Percentiles rank a stretch among this genome's conserved stretches.
Conservation (phyloP, 345 rosid genomes). For the Brassica incana region DNA sequence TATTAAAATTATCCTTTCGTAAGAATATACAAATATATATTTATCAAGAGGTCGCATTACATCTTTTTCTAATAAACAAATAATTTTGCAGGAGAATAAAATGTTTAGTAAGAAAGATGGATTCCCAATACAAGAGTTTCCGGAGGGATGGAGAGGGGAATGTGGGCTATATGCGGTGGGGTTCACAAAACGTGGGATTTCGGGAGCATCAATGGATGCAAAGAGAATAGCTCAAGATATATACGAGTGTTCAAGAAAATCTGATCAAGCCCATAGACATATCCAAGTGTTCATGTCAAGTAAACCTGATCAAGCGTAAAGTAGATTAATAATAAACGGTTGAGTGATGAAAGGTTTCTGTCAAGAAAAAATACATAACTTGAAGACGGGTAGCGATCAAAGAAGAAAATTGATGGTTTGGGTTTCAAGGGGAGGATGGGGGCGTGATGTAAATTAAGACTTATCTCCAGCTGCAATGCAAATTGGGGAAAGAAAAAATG, state of each 20-base stretch:
- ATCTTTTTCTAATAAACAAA: background rate
- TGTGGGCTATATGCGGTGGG: constrained; percentile 89
- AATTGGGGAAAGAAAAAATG: constrained; percentile 29
- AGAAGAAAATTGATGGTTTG: constrained; percentile 18
- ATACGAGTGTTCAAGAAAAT: constrained; percentile 13
- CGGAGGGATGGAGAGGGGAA: constrained; percentile 96
- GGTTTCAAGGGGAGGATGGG: background rate
- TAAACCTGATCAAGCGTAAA: constrained; percentile 16
- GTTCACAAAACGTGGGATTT: constrained; percentile 79
- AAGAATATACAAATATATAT: background rate
- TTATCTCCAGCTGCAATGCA: constrained; percentile 40
- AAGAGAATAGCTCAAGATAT: constrained; percentile 65
- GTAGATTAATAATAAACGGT: constrained; percentile 1
- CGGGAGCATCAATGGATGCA: constrained; percentile 85
- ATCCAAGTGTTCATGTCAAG: constrained; percentile 12
- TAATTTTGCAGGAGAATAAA: constrained; percentile 53
- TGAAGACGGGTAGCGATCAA: constrained; percentile 21
- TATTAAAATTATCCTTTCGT: background rate
- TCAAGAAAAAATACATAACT: constrained; percentile 15
- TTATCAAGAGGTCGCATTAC: background rate
- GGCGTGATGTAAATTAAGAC: constrained; percentile 26
- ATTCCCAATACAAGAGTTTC: constrained; percentile 64
- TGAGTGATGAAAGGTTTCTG: background rate
- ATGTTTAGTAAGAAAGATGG: constrained; percentile 89
- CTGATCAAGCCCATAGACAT: constrained; percentile 19